Conservation (phyloP, 306 rosid genomes). For the Hippophae rhamnoides region DNA sequence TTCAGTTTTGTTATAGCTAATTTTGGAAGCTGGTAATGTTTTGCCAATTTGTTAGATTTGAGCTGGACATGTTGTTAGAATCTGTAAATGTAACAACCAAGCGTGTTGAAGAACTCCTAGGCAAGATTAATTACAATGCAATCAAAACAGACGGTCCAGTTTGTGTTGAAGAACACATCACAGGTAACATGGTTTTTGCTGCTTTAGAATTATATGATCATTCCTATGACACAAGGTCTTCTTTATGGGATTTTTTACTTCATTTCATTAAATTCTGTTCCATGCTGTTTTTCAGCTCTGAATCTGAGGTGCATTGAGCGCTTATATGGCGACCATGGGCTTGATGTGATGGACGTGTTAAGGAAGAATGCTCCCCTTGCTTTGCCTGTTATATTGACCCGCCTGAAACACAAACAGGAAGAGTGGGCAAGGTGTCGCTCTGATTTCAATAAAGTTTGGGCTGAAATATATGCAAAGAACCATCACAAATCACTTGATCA, state of each 20-base stretch:
- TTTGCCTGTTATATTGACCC: conserved; percentile 85
- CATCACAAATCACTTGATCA: conserved; percentile 98
- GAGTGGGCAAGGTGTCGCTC: conserved; percentile 96
- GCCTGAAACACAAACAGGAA: conserved; percentile 96
- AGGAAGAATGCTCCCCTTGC: conserved; percentile 76
- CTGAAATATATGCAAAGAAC: conserved; percentile 90
- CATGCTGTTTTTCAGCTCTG: conserved; percentile 43
- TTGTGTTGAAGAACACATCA: conserved; percentile 75
- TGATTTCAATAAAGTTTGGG: conserved; percentile 97
- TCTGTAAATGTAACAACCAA: conserved; percentile 79
- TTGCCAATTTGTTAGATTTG: conserved; percentile 61
- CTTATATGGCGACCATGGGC: conserved; percentile 97
- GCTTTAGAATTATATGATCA: conserved; percentile 15
- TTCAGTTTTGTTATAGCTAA: background rate
- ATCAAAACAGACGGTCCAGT: conserved; percentile 60
- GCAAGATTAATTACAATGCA: conserved; percentile 61
- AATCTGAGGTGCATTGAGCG: conserved; percentile 92
- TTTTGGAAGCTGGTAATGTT: conserved; percentile 25
- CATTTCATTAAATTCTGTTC: conserved; percentile 13
- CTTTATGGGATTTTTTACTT: conserved; percentile 17
- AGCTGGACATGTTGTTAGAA: conserved; percentile 96
- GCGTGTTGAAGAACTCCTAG: conserved; percentile 85
- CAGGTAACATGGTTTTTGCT: conserved; percentile 46
- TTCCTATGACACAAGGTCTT: conserved; percentile 7
- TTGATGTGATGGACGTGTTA: conserved; percentile 90